Evolutionary conservation across 805 yeast genomes (phyloP).

Genomic region (Scheffersomyces coipomensis): DNA sequence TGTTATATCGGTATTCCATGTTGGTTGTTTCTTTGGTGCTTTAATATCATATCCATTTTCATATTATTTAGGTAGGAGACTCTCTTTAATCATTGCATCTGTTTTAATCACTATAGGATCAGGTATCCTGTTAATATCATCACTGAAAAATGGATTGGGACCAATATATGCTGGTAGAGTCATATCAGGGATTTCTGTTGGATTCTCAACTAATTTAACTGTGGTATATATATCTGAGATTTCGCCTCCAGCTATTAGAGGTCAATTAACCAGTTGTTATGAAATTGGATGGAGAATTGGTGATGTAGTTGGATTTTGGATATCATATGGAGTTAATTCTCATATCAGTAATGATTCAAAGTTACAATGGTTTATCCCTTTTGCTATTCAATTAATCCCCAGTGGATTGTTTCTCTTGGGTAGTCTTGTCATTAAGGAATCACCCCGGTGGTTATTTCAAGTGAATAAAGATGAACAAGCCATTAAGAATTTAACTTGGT

Average conservation of each 20-base stretch:
- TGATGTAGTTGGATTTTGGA: conserved; percentile 40
- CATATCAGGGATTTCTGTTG: conserved; percentile 35
- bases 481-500: conserved; percentile 31
- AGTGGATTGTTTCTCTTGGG: conserved; percentile 33
- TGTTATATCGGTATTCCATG: conserved; percentile 38
- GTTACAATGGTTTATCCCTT: conserved; percentile 39
- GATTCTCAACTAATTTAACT: conserved; percentile 34
- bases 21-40: conserved; percentile 40
- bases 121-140: conserved; percentile 35
- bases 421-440: conserved; percentile 29
- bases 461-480: conserved; percentile 31
- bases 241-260: conserved; percentile 35
- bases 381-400: conserved; percentile 38
- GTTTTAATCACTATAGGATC: conserved; percentile 32
- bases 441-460: conserved; percentile 36
- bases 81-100: conserved; percentile 31
- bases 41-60: conserved; percentile 35
- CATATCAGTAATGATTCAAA: conserved; percentile 19
- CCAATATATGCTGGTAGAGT: conserved; percentile 39
- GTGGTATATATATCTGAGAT: conserved; percentile 36
- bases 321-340: conserved; percentile 29
- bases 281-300: conserved; percentile 41
- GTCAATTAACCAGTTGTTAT: conserved; percentile 28
- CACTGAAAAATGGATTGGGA: conserved; percentile 22
- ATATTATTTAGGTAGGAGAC: conserved; percentile 30